Evolutionary conservation across 257 asterid species (phyloP).

Genomic region (Solanum tacnaense): DNA sequence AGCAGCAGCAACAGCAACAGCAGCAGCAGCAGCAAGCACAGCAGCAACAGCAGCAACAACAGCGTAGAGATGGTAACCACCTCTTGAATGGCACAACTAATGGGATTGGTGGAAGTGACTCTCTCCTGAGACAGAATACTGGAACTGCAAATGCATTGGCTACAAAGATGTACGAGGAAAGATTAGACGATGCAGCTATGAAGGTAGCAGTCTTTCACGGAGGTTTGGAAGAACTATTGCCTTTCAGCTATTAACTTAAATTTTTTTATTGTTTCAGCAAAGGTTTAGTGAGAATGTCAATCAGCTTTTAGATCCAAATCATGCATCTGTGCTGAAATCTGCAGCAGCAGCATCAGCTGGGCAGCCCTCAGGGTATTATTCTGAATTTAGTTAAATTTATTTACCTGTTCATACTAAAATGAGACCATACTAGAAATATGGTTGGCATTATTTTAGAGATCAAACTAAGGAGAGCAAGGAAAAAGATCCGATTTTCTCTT

Average conservation of each 20-base stretch:
- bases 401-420: not conserved
- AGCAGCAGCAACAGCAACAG: too few relatives aligned
- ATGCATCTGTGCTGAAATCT: constrained; percentile 83
- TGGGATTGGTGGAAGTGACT: constrained; percentile 75
- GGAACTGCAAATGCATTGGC: constrained; percentile 76
- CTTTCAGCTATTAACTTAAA: constrained; percentile 4
- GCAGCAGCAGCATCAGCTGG: constrained; percentile 74
- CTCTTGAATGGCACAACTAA: constrained; percentile 67
- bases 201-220: constrained; percentile 39
- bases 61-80: constrained; percentile 73
- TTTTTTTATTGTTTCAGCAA: constrained; percentile 52
- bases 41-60: constrained; percentile 40
- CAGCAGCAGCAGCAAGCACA: constrained; percentile 27
- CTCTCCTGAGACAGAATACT: constrained; percentile 74
- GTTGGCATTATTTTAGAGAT: not conserved
- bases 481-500: not conserved
- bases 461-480: not conserved
- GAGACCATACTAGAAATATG: not conserved
- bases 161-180: constrained; percentile 87
- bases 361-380: constrained; percentile 75
- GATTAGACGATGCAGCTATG: constrained; percentile 78
- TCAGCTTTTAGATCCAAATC: constrained; percentile 76
- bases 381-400: not conserved
- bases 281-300: constrained; percentile 74
- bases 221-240: not conserved